phyloP scores from a whole-genome alignment of 306 rosid genomes.

The Fragaria ananassa region DNA sequence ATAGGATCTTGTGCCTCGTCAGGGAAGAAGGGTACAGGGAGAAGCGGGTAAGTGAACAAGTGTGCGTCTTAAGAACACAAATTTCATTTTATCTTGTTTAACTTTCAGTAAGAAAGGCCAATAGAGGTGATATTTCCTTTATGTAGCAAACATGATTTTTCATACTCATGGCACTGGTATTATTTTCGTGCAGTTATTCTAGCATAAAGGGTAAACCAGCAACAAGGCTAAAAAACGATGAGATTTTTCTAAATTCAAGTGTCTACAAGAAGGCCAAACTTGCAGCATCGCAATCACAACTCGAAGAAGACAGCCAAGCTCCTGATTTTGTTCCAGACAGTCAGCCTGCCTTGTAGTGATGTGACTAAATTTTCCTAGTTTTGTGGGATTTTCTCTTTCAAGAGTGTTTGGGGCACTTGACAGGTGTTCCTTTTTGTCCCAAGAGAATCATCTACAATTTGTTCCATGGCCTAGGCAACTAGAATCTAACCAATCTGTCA shows the following conservation, averaged over 20 bases:
- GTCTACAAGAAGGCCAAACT: slow-evolving; percentile 61
- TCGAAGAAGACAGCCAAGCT: slow-evolving; percentile 55
- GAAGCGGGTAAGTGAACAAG: slow-evolving; percentile 41
- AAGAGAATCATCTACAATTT: not conserved
- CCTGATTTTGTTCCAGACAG: slow-evolving; percentile 67
- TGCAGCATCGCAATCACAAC: slow-evolving; percentile 48
- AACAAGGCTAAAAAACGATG: slow-evolving; percentile 27
- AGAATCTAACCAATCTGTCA: not conserved
- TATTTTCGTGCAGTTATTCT: slow-evolving; percentile 40
- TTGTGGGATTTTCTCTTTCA: not conserved
- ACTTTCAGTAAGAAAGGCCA: too few species aligned
- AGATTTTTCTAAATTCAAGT: slow-evolving; percentile 56
- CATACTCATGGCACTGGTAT: slow-evolving; percentile 16
- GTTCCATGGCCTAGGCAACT: not conserved
- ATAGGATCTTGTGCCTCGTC: slow-evolving; percentile 46
- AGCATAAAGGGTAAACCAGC: slow-evolving; percentile 18
- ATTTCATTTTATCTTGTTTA: too few species aligned
- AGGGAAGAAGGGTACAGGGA: slow-evolving; percentile 31
- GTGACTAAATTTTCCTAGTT: not conserved
- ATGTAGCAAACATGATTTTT: not conserved
- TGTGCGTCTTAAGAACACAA: not conserved
- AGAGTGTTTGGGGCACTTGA: not conserved
- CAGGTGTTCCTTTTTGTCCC: slow-evolving; percentile 14
- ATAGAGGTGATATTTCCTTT: not conserved
- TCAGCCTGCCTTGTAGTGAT: slow-evolving; percentile 22